Percentiles rank a stretch among this genome's conserved stretches.
Evolutionary conservation across 1,284 basidiomycete species (phyloP).

Genomic region (Tylopilus sp.): DNA sequence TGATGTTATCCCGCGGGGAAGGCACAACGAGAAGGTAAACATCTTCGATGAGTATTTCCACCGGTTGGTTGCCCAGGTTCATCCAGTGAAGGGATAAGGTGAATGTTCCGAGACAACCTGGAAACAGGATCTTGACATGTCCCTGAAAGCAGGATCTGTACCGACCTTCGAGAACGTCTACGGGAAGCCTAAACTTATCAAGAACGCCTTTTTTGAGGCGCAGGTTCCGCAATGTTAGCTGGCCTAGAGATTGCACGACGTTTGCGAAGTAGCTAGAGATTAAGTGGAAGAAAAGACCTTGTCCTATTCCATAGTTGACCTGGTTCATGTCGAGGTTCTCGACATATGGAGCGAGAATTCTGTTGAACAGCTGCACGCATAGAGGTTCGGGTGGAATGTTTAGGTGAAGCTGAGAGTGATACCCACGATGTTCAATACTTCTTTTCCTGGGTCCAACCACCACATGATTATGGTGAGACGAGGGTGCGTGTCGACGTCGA

Average conservation of each 20-base stretch:
- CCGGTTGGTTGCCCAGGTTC: constrained; percentile 89
- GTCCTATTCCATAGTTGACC: constrained; percentile 91
- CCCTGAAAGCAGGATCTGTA: not conserved
- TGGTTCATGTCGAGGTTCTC: constrained; percentile 95
- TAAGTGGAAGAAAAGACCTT: constrained; percentile 48
- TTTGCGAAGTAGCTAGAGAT: constrained; percentile 1
- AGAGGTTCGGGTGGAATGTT: not conserved
- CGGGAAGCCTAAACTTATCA: constrained; percentile 93
- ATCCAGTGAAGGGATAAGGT: constrained; percentile 95
- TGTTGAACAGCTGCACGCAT: constrained; percentile 70
- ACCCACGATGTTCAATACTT: constrained; percentile 68
- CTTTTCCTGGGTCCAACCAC: constrained; percentile 77
- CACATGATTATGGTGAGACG: constrained; percentile 48
- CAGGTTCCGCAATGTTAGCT: constrained; percentile 77
- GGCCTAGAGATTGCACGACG: constrained; percentile 49
- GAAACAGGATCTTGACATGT: not conserved
- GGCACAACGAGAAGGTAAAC: constrained; percentile 93
- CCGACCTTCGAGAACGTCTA: constrained; percentile 91
- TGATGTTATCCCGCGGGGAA: constrained; percentile 64
- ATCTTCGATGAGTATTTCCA: constrained; percentile 89
- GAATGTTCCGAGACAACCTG: constrained; percentile 89
- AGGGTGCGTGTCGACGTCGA: constrained; percentile 1
- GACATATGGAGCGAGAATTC: constrained; percentile 91
- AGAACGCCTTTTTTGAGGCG: constrained; percentile 91
- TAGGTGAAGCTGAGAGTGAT: not conserved